Evolutionary conservation across 805 yeast species (phyloP).

Genomic region (Hanseniaspora jakobsenii): DNA sequence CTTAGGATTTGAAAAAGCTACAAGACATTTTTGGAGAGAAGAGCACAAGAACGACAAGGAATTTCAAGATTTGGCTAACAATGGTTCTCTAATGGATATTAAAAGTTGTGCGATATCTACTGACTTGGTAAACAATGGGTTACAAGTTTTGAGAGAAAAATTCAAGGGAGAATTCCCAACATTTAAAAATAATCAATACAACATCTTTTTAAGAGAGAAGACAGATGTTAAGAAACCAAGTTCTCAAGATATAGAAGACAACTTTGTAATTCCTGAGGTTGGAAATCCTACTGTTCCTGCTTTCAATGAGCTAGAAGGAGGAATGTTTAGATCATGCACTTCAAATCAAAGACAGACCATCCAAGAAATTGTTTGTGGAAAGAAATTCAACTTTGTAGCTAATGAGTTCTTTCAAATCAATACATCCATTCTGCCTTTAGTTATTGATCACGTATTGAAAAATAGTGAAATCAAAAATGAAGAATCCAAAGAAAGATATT

Average conservation of each 20-base stretch:
- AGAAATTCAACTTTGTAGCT: slow-evolving; percentile 75
- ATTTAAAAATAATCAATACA: slow-evolving; percentile 64
- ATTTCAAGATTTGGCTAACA: slow-evolving; percentile 21
- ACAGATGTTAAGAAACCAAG: slow-evolving; percentile 33
- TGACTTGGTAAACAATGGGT: slow-evolving; percentile 56
- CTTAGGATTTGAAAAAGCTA: slow-evolving; percentile 82
- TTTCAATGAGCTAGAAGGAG: slow-evolving; percentile 24
- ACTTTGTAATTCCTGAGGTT: slow-evolving; percentile 27
- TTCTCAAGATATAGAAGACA: slow-evolving; percentile 27
- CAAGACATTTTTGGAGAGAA: slow-evolving; percentile 58
- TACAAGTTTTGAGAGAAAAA: slow-evolving; percentile 52
- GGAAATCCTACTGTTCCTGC: slow-evolving; percentile 29
- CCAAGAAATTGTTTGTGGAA: slow-evolving; percentile 62
- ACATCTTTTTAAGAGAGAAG: slow-evolving; percentile 72
- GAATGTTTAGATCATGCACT: slow-evolving; percentile 52
- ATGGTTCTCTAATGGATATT: slow-evolving; percentile 60
- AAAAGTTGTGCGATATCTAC: slow-evolving; percentile 93
- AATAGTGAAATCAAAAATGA: slow-evolving; percentile 39
- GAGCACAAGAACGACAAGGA: slow-evolving; percentile 20
- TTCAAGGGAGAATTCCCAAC: slow-evolving; percentile 38
- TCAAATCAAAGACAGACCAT: slow-evolving; percentile 71
- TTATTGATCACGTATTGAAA: slow-evolving; percentile 67
- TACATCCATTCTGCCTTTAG: slow-evolving; percentile 75
- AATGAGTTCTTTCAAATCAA: slow-evolving; percentile 96
- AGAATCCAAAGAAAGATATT: slow-evolving; percentile 41